Base-by-base conservation (phyloP, 2,329 filamentous ascomycete species). In the Ascochyta pisi region DNA sequence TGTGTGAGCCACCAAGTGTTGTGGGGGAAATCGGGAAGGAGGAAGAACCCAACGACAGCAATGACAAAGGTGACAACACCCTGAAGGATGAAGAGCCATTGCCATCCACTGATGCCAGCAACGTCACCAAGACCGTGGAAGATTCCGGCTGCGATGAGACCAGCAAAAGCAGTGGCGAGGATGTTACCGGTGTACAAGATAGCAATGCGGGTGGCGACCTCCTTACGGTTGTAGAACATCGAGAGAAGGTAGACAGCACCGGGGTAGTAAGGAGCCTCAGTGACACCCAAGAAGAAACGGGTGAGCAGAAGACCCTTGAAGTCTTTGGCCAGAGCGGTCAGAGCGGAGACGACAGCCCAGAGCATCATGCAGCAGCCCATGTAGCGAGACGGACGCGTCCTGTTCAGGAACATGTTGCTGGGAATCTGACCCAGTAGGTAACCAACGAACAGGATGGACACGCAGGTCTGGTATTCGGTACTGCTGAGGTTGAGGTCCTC, bases 161-260 rank as follows among this genome's bases (percentile, higher is more conserved):
- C 89, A 0, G 87, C 89, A 66, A 92, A 91, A 1, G 89, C 89
- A 4, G 88, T 88, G 0, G 86, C 88, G 19, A 92, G 83, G 26
- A 91, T 78, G 0, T 86, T 86, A 0, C 88, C 89, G 0, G 86
- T 85, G 70, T 89, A 90, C 6, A 90, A 79, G 19, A 88, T 77
- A 2, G 86, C 86, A 13, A 85, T 89, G 9, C 87, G 81, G n/a
- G 89, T 76, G 9, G 83, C 85, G 1, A 90, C 78, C 69, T 90
- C 89, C 60, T 86, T 85, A 40, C 88, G 82, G 0, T 86, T 90
- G 65, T 91, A 91, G 88, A 88, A 90, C 50, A 81, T 79, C 3
- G 78, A 81, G 1, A 89, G 79, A 62, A 85, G 89, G 75, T 86
- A 89, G 3, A 89, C 74, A 63, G 85, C 85, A 9, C 84, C 84